Evolutionary conservation across 345 rosid species (phyloP), one percentile per base, ranked within the genome.

Genomic region (Brassica cretica): DNA sequence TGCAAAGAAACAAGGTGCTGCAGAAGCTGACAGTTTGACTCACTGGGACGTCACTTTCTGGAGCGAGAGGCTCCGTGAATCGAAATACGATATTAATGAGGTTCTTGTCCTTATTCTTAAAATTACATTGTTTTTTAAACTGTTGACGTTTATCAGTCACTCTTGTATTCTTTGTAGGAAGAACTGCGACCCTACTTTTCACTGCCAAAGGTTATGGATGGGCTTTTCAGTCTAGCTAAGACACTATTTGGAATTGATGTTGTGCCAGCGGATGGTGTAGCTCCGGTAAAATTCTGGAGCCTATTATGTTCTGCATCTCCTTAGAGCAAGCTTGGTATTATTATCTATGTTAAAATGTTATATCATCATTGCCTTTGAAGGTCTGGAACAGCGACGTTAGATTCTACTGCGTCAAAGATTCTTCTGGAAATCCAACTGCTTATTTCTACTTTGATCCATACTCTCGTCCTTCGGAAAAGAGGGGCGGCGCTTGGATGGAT

Each of bases 21-120:
- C 39, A 49, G 98, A 92, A 88, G 94, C 95, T 79, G 84, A 84
- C 79, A 86, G 85, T 72, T 85, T 94, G 84, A 88, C 46, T 68
- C 91, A 94, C 76, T 94, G 97, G 98, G 98, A 94, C 85, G 83
- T 87, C 21, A 84, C 18, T 73, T 92, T 89, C 89, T 94, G 98
- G 98, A 89, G 93, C 69, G 98, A 94, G 88, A 92, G 98, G 82
- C 95, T 92, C 68, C 97, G 98, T 68, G 97, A 94, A 76, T 87
- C 97, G 49, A 94, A 89, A 89, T 94, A 89, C 78, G 88, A 89
- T 75, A 92, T 94, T 78, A 94, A 89, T 72, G 95, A 94, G 97
- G 98, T 94, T 77, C 74, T 71, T 63, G 85, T 89, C 53, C 37
- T 2, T 60, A 27, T 44, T 66, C 67, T 77, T 49, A 46, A 35